These are phyloP conservation scores for Gloeopeniophorella convolvens DNA, from an alignment of 768 basidiomycete species.

Conservation along the genomic window DNA sequence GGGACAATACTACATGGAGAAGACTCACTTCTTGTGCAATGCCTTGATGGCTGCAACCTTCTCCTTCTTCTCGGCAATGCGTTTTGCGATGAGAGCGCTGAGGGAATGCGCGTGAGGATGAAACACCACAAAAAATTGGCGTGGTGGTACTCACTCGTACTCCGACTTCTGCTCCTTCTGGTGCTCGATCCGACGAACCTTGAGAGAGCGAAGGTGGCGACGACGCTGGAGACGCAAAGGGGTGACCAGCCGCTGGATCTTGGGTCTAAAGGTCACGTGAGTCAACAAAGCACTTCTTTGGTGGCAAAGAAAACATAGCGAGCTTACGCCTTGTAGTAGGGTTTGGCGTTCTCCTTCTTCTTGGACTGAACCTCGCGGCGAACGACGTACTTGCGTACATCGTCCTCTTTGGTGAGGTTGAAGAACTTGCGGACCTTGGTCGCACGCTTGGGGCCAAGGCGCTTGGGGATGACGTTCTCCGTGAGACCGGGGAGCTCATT, in stretches of 20 bases:
- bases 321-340: slow-evolving; percentile 91
- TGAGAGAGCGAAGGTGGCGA: slow-evolving; percentile 84
- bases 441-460: slow-evolving; percentile 94
- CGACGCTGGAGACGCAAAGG: slow-evolving; percentile 94
- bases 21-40: slow-evolving; percentile 60
- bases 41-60: slow-evolving; percentile 86
- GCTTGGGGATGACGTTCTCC: slow-evolving; percentile 87
- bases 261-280: slow-evolving; percentile 51
- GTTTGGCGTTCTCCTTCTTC: slow-evolving; percentile 89
- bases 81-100: slow-evolving; percentile 76
- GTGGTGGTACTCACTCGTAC: slow-evolving; percentile 62
- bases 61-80: slow-evolving; percentile 88
- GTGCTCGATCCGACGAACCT: slow-evolving; percentile 78
- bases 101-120: not conserved
- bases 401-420: slow-evolving; percentile 96
- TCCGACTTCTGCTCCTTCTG: slow-evolving; percentile 96
- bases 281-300: slow-evolving; percentile 1
- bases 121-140: not conserved
- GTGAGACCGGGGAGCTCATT: slow-evolving; percentile 86
- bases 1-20: not conserved
- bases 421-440: slow-evolving; percentile 98
- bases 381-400: slow-evolving; percentile 97
- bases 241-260: slow-evolving; percentile 96
- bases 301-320: not conserved
- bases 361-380: slow-evolving; percentile 80